phyloP scores from a whole-genome alignment of 106 monocot species.

The Acorus calamus region DNA sequence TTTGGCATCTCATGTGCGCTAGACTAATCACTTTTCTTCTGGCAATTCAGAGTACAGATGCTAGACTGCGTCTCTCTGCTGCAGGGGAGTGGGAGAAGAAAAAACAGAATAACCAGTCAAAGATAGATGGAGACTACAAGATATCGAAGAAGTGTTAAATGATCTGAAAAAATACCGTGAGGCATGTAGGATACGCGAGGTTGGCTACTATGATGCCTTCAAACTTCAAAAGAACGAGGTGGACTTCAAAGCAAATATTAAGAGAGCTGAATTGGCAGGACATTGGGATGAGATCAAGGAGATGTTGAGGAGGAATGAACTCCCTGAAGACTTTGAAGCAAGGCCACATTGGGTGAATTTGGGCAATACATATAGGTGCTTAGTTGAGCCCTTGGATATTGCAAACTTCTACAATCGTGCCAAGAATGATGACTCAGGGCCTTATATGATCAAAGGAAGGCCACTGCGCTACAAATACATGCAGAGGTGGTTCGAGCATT shows the following conservation, averaged over 20 bases:
- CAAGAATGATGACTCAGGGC: conserved; percentile 51
- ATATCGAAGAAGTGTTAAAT: conserved; percentile 22
- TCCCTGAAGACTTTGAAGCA: conserved; percentile 37
- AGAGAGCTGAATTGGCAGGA: conserved; percentile 37
- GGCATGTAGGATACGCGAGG: conserved; percentile 20
- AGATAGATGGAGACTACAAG: conserved; percentile 22
- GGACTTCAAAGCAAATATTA: conserved; percentile 46
- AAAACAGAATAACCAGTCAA: conserved; percentile 23
- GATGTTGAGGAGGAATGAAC: conserved; percentile 36
- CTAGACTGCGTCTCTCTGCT: conserved; percentile 29
- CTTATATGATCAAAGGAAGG: conserved; percentile 40
- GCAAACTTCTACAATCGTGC: conserved; percentile 49
- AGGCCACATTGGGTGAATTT: conserved; percentile 33
- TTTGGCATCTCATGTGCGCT: too few relatives aligned
- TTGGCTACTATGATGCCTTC: conserved; percentile 53
- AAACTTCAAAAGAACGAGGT: conserved; percentile 27
- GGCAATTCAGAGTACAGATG: conserved; percentile 31
- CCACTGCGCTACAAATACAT: conserved; percentile 36
- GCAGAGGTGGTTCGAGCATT: conserved; percentile 37
- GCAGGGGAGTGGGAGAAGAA: conserved; percentile 33
- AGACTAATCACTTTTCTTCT: not conserved
- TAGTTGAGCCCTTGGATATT: conserved; percentile 53
- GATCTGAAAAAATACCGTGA: conserved; percentile 19
- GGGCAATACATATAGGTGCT: conserved; percentile 29
- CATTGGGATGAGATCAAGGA: conserved; percentile 57